phyloP scores from a whole-genome alignment of 2,329 filamentous ascomycete species.

The Coniochaeta sp. region DNA sequence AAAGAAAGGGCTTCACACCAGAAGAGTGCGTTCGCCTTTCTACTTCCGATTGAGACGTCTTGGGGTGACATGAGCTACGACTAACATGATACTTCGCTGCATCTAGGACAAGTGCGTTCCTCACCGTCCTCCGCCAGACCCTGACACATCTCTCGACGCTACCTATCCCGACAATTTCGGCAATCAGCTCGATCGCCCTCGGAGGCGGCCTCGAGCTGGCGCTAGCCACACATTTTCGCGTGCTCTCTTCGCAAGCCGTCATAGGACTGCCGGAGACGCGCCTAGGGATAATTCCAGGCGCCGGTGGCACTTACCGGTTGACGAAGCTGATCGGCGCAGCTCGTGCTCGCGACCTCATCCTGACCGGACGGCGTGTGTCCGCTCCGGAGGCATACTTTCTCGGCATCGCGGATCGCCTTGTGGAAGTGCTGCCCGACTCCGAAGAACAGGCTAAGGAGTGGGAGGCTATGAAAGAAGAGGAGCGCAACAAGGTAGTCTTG shows the following conservation, averaged over 20 bases:
- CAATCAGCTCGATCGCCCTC: constrained; percentile 77
- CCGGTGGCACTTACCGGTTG: constrained; percentile 85
- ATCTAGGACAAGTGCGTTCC: constrained; percentile 68
- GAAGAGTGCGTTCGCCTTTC: constrained; percentile 52
- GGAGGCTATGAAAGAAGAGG: constrained; percentile 28
- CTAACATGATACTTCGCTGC: not conserved
- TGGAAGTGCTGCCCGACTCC: constrained; percentile 52
- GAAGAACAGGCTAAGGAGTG: constrained; percentile 19
- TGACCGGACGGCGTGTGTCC: constrained; percentile 80
- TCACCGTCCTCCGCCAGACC: constrained; percentile 66
- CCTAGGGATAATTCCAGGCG: constrained; percentile 89
- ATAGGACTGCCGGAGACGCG: constrained; percentile 88
- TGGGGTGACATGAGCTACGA: not conserved
- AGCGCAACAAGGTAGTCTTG: constrained; percentile 33
- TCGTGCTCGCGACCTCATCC: constrained; percentile 80
- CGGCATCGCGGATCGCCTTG: constrained; percentile 82
- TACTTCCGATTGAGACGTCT: too few species aligned
- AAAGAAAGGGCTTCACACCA: constrained; percentile 66
- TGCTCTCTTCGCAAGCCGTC: constrained; percentile 70
- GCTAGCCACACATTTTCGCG: constrained; percentile 79
- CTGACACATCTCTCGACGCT: constrained; percentile 67
- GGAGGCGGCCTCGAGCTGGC: constrained; percentile 93
- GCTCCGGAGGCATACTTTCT: constrained; percentile 86
- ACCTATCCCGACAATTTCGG: constrained; percentile 83
- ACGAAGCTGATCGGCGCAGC: constrained; percentile 71